Evolutionary conservation across 768 basidiomycete genomes (phyloP), one percentile per base, ranked within the genome.

Genomic region (Termitomyces sp.): DNA sequence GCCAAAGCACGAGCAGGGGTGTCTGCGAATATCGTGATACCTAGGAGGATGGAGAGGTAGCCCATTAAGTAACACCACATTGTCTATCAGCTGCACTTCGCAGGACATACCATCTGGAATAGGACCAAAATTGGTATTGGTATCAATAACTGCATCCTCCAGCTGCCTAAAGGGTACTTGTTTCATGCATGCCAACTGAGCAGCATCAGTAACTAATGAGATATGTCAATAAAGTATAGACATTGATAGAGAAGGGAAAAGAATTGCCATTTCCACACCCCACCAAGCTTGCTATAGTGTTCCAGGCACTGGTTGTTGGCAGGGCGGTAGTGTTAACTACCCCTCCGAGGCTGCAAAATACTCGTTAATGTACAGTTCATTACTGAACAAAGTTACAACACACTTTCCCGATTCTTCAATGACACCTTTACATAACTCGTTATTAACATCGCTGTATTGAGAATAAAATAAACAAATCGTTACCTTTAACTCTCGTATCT

Each of bases 351-450:
- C 63, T 63, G 34, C 22, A 14, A 32, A 37, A 46, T 5, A 27
- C 29, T 34, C 5, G 12, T 36, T 1, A 55, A 13, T 24, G 36
- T 20, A 20, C 18, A 53, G 5, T 31, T 20, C 1, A 31, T 5
- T 27, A 18, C 5, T 14, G 4, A 41, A 4, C 24, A 34, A 26
- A 46, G 6, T 22, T 12, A 32, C 5, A 4, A 49, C 65, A 24
- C 50, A 72, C 74, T 64, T 73, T 66, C 73, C 74, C 41, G 74
- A 75, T 56, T 72, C 63, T 52, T 72, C 65, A 37, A 75, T 74
- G 18, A 72, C 62, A 39, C 73, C 69, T 71, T 22, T 13, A 48
- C 22, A 13, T 14, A 6, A 14, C 27, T 31, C 9, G 36, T 5
- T 8, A 41, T 43, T 13, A 29, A 36, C 18, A 37, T 24, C 26